Evolutionary conservation across 2,329 filamentous ascomycete species (phyloP).

Genomic region (Leptographium lundbergii): DNA sequence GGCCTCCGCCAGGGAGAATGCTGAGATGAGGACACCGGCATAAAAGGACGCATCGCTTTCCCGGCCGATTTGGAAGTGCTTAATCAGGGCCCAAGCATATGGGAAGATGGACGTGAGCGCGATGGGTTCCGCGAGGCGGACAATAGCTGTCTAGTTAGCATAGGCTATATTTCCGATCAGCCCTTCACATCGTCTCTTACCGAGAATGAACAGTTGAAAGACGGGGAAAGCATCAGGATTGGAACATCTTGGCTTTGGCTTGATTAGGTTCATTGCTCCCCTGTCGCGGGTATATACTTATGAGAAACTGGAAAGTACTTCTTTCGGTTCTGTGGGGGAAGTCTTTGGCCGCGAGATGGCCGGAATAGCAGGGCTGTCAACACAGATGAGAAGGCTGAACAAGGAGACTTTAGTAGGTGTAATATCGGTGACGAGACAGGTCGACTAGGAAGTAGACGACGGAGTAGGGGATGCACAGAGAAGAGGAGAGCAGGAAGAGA

Average conservation of each 20-base stretch:
- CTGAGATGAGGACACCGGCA: conserved; percentile 75
- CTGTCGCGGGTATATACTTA: too few relatives aligned
- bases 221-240: conserved; percentile 68
- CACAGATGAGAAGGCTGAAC: neutral
- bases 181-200: conserved; percentile 35
- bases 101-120: conserved; percentile 89
- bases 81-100: conserved; percentile 77
- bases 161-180: neutral
- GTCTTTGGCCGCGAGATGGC: neutral
- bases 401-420: neutral
- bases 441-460: too few relatives aligned
- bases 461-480: too few relatives aligned
- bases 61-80: conserved; percentile 59
- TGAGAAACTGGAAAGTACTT: too few relatives aligned
- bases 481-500: too few relatives aligned
- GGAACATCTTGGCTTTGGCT: conserved; percentile 27
- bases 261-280: conserved; percentile 36
- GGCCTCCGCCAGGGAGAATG: conserved; percentile 73
- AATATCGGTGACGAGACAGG: too few relatives aligned
- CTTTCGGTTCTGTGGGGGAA: too few relatives aligned
- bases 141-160: conserved; percentile 46
- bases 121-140: conserved; percentile 84
- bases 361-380: too few relatives aligned
- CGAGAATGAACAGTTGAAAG: conserved; percentile 70
- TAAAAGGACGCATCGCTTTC: conserved; percentile 74